Conservation (phyloP, 768 basidiomycete species). For the Lactifluus volemus region DNA sequence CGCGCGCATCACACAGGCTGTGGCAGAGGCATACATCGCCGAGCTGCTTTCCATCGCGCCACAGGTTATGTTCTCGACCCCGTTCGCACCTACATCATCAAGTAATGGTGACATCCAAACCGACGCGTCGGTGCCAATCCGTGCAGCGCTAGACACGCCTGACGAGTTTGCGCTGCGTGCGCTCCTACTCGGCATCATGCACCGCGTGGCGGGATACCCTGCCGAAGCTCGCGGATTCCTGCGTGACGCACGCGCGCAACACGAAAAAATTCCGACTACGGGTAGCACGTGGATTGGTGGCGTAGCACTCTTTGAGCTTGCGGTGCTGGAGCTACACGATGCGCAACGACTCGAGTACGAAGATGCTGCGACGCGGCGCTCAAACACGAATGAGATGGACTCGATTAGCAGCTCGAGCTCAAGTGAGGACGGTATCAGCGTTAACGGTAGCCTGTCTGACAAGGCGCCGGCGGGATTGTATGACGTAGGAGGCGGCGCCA, state of each 20-base stretch:
- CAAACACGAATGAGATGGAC: not conserved
- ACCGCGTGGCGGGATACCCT: constrained; percentile 47
- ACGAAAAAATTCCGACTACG: constrained; percentile 28
- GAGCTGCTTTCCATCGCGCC: constrained; percentile 46
- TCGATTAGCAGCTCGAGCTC: not conserved
- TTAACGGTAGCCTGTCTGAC: not conserved
- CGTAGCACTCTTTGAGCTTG: constrained; percentile 59
- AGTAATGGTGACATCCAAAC: constrained; percentile 15
- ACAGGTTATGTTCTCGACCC: constrained; percentile 25
- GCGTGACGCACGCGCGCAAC: constrained; percentile 39
- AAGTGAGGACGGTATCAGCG: constrained; percentile 9
- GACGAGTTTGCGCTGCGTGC: constrained; percentile 66
- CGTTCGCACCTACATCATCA: constrained; percentile 21
- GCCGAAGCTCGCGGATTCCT: constrained; percentile 40
- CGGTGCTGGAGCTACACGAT: constrained; percentile 61
- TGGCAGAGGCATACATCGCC: constrained; percentile 53
- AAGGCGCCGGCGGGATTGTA: not conserved
- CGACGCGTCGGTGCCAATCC: not conserved
- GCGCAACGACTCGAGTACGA: constrained; percentile 19
- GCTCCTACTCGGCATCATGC: constrained; percentile 57
- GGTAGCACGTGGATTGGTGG: constrained; percentile 61
- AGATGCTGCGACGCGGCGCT: not conserved
- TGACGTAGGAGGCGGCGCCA: not conserved
- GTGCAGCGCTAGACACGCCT: constrained; percentile 48
- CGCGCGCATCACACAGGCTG: constrained; percentile 42